Percentiles rank a stretch among this genome's conserved stretches.
These are phyloP conservation scores for Tetraselmis striata DNA, from an alignment of 139 green algal species.

Conservation along the genomic window DNA sequence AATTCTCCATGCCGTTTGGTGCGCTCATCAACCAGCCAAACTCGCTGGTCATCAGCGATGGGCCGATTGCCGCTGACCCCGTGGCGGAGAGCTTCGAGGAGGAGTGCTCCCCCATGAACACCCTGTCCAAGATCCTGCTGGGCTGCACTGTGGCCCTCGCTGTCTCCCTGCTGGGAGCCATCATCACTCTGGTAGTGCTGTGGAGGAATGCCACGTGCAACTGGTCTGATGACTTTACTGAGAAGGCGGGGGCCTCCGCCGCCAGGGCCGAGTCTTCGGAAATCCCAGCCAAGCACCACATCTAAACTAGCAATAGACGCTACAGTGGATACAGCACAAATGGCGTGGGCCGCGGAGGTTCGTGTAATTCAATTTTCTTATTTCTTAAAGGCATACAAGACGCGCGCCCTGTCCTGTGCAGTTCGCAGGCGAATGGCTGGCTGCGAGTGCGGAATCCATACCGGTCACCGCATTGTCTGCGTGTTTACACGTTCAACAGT, in stretches of 20 bases:
- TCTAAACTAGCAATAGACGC: too few species aligned
- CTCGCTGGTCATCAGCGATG: background rate
- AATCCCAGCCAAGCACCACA: too few species aligned
- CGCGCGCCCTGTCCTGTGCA: too few species aligned
- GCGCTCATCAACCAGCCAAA: background rate
- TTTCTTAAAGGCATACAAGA: too few species aligned
- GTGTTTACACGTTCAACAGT: too few species aligned
- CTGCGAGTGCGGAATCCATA: too few species aligned
- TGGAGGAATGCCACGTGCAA: background rate
- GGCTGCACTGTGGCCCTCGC: background rate
- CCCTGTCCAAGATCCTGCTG: background rate
- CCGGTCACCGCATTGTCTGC: too few species aligned
- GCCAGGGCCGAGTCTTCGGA: background rate
- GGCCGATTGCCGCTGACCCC: background rate
- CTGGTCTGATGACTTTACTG: background rate
- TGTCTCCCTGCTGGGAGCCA: background rate
- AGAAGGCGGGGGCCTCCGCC: background rate
- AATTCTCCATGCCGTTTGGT: background rate
- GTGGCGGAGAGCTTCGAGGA: background rate
- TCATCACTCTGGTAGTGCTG: background rate
- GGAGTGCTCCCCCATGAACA: background rate
- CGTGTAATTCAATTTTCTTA: too few species aligned
- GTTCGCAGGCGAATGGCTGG: too few species aligned
- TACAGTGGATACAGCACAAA: too few species aligned
- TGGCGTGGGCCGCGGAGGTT: too few species aligned